phyloP scores from a whole-genome alignment of 768 basidiomycete genomes.

The Boletellus ananiceps region DNA sequence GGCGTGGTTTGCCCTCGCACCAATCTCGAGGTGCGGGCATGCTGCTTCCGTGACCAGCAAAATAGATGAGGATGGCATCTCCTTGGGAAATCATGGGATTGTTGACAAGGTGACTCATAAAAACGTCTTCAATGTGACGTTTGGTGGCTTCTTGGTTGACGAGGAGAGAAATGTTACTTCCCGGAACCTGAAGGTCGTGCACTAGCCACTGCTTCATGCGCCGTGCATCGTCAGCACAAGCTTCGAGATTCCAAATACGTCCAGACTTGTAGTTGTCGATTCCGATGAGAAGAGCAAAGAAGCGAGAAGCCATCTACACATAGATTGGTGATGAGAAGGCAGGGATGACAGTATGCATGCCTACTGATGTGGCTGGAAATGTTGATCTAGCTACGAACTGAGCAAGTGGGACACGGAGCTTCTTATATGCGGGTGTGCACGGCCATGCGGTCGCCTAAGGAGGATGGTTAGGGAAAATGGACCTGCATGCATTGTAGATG shows the following conservation, averaged over 20 bases:
- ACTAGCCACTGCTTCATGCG: conserved; percentile 54
- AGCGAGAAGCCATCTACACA: conserved; percentile 38
- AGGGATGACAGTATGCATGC: conserved; percentile 7
- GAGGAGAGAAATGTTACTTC: conserved; percentile 52
- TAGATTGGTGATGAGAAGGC: conserved; percentile 6
- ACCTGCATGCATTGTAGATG: neutral
- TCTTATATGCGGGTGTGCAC: conserved; percentile 19
- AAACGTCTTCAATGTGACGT: conserved; percentile 53
- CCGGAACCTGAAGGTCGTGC: conserved; percentile 54
- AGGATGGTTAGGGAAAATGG: neutral
- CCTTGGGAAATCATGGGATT: conserved; percentile 55
- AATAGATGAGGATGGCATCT: conserved; percentile 65
- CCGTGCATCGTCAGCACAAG: conserved; percentile 61
- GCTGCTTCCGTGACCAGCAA: conserved; percentile 68
- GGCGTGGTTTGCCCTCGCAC: conserved; percentile 42
- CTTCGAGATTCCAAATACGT: conserved; percentile 59
- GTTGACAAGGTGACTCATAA: conserved; percentile 59
- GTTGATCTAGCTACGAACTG: conserved; percentile 10
- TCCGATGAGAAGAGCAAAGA: conserved; percentile 66
- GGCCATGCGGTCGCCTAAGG: conserved; percentile 5
- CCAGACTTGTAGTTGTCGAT: conserved; percentile 67
- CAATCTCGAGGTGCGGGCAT: conserved; percentile 55
- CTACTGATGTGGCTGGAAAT: conserved; percentile 2
- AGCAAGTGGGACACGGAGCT: neutral
- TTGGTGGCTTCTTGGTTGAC: conserved; percentile 59